phyloP scores from a whole-genome alignment of 495 filamentous ascomycete species.

The Tuber calosporum region DNA sequence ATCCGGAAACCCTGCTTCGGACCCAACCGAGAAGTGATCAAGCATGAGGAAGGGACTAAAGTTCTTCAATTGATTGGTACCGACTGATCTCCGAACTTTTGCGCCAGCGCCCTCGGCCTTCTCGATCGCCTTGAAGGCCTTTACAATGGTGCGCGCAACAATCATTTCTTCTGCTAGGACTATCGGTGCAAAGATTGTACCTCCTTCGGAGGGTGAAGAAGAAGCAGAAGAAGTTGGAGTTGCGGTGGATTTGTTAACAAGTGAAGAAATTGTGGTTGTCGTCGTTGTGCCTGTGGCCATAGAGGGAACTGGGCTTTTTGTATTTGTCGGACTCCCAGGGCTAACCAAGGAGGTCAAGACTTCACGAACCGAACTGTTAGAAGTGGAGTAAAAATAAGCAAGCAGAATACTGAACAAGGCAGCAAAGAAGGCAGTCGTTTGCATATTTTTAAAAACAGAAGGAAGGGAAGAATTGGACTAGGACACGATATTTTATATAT shows the following conservation, averaged over 20 bases:
- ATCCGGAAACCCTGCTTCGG: conserved; percentile 81
- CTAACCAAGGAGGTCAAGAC: not conserved
- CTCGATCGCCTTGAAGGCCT: conserved; percentile 74
- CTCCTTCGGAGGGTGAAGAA: conserved; percentile 2
- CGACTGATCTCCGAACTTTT: conserved; percentile 78
- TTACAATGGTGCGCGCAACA: conserved; percentile 65
- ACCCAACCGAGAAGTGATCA: conserved; percentile 78
- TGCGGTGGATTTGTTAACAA: not conserved
- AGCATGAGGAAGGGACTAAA: conserved; percentile 96
- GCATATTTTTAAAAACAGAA: conserved; percentile 9
- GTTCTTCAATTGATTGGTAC: conserved; percentile 72
- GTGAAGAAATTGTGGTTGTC: not conserved
- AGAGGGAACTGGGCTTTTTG: not conserved
- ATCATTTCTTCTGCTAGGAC: conserved; percentile 51
- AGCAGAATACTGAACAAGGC: not conserved
- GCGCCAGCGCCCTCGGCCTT: conserved; percentile 88
- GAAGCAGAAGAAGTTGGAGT: not conserved
- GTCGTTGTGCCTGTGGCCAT: not conserved
- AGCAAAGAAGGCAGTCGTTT: conserved; percentile 9
- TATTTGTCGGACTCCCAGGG: not conserved
- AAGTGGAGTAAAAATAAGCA: conserved; percentile 9
- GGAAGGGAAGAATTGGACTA: conserved; percentile 10
- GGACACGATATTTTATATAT: conserved; percentile 5
- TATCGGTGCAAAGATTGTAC: not conserved
- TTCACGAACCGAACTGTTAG: not conserved